Base-by-base conservation (phyloP, 2,329 filamentous ascomycete species). In the Dothiorella sarmentorum region DNA sequence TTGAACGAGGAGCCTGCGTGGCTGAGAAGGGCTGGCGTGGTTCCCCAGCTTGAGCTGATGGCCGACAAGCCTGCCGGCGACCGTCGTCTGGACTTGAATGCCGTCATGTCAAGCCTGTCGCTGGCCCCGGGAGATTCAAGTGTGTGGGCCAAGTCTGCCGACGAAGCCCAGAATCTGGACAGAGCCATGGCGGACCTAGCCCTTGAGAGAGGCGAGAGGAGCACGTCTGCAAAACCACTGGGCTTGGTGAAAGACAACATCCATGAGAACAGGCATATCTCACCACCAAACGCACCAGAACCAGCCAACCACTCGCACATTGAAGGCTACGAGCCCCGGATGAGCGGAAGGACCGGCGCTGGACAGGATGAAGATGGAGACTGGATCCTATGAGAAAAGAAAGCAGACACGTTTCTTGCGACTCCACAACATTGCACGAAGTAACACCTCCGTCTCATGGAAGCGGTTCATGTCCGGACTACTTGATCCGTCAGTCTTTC, bases 1-100 rank as follows among this genome's bases (percentile, higher is more conserved):
- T 82, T 97, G 37, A 87, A 83, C 63, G 89, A 94, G 69, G 87
- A 88, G 62, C 90, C 91, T 0, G 90, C 89, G 0, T 96, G 92
- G 91, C 85, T 94, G 73, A 81, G 92, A 55, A 82, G 82, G 4
- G 85, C 82, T 26, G 72, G 71, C 6, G 65, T 69, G 40, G 67
- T 67, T 11, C 68, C 70, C 29, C 67, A 69, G 27, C 71, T 78
- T 9, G 69, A 74, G 55, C 66, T 78, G 18, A 47, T 59, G 57
- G 26, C 40, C 31, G 57, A 53, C n/a, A 20, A 3, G 10, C 42
- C 42, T n/a, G 18, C 11, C 20, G 22, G 20, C n/a, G 24, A 15
- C 7, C 37, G 10, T 7, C 15, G 33, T 15, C 33, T 22, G 10
- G 55, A 58, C 31, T n/a, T 58, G 24, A 58, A 58, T 24, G 33